Evolutionary conservation across 768 basidiomycete genomes (phyloP).

Genomic region (Pulveroboletus frians): DNA sequence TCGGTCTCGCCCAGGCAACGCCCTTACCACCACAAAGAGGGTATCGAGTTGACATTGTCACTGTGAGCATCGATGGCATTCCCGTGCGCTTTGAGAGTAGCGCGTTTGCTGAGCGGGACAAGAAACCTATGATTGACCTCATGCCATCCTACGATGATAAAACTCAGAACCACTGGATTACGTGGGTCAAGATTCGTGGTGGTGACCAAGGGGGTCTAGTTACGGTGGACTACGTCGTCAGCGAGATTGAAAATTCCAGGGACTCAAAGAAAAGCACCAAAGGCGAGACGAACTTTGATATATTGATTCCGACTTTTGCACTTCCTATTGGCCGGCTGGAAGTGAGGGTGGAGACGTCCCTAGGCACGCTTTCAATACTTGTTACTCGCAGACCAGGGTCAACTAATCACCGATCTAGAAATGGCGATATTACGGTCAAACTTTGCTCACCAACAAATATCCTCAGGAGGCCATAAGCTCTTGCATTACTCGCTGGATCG

Average conservation of each 20-base stretch:
- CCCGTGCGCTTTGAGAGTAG: slow-evolving; percentile 56
- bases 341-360: slow-evolving; percentile 48
- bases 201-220: slow-evolving; percentile 48
- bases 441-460: slow-evolving; percentile 45
- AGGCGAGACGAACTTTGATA: slow-evolving; percentile 33
- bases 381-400: neutral
- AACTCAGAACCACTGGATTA: slow-evolving; percentile 54
- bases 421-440: slow-evolving; percentile 48
- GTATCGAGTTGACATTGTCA: slow-evolving; percentile 46
- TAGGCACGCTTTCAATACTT: slow-evolving; percentile 40
- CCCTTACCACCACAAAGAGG: slow-evolving; percentile 15
- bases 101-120: slow-evolving; percentile 35
- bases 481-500: slow-evolving; percentile 53
- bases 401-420: slow-evolving; percentile 35
- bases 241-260: slow-evolving; percentile 15
- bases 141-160: slow-evolving; percentile 48
- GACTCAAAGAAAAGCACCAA: slow-evolving; percentile 32
- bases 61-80: slow-evolving; percentile 59
- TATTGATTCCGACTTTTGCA: slow-evolving; percentile 67
- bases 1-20: slow-evolving; percentile 54
- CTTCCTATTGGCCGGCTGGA: slow-evolving; percentile 65
- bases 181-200: slow-evolving; percentile 58
- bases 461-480: slow-evolving; percentile 40
- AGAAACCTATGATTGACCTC: slow-evolving; percentile 30
- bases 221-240: slow-evolving; percentile 64